Evolutionary conservation across 177 flowering plant species (phyloP).

Genomic region (Tripterygium wilfordii): DNA sequence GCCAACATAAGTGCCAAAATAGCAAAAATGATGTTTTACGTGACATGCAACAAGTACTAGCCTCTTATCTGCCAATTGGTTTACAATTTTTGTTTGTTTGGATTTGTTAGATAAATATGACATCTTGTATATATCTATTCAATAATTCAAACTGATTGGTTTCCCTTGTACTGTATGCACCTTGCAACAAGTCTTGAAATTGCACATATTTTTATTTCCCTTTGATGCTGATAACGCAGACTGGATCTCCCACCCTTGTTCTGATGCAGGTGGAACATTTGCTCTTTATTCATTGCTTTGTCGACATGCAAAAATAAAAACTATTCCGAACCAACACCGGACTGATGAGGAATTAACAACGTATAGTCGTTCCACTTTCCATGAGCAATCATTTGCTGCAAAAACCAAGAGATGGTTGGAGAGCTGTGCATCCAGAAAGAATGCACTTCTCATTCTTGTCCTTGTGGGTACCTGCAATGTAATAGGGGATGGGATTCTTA

Average conservation of each 20-base stretch:
- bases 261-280: conserved; percentile 44
- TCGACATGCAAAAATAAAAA: conserved; percentile 44
- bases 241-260: neutral
- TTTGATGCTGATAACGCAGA: neutral
- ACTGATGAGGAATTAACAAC: conserved; percentile 94
- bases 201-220: neutral
- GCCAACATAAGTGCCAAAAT: too few species aligned
- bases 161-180: too few species aligned
- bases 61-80: too few species aligned
- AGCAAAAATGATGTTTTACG: too few species aligned
- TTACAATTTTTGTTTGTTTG: too few species aligned
- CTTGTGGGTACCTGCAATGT: conserved; percentile 56
- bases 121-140: too few species aligned
- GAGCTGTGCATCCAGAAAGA: conserved; percentile 39
- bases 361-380: conserved; percentile 66
- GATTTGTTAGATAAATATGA: too few species aligned
- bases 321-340: conserved; percentile 88
- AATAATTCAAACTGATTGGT: too few species aligned
- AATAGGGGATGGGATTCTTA: conserved; percentile 56
- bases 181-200: too few species aligned
- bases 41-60: too few species aligned
- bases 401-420: conserved; percentile 93
- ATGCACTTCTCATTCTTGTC: conserved; percentile 53
- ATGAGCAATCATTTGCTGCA: conserved; percentile 85
- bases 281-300: conserved; percentile 46